Conservation (phyloP, 139 green algal species). For the Chlorella sorokiniana region DNA sequence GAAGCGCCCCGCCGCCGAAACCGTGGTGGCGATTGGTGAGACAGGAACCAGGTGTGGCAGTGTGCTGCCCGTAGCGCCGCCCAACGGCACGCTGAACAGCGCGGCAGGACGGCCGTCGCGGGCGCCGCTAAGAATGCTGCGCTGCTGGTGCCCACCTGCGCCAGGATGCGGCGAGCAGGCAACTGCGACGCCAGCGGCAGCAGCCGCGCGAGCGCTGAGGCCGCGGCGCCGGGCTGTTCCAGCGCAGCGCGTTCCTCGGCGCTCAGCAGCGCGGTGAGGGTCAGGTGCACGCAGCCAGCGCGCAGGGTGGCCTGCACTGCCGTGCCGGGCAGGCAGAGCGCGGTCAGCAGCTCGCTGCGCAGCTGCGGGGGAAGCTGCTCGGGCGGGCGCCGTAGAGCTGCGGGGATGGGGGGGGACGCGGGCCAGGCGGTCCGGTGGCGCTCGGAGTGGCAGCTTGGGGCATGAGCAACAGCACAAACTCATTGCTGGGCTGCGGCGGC, state of each 20-base stretch:
- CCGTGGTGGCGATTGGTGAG: not conserved
- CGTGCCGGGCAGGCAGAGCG: not conserved
- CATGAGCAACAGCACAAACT: not conserved
- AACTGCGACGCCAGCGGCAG: not conserved
- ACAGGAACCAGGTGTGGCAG: not conserved
- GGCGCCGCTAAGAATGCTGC: not conserved
- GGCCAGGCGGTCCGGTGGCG: not conserved
- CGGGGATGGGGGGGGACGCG: not conserved
- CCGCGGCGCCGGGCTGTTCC: not conserved
- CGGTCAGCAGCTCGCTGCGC: not conserved
- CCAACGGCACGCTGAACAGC: slow-evolving; percentile 1
- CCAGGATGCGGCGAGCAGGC: not conserved
- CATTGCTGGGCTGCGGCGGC: not conserved
- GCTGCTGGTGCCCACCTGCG: slow-evolving; percentile 7
- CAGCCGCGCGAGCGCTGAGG: slow-evolving; percentile 2
- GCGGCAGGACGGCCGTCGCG: not conserved
- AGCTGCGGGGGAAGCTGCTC: slow-evolving; percentile 12
- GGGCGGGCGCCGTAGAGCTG: slow-evolving; percentile 18
- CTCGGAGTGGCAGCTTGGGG: not conserved
- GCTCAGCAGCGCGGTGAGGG: not conserved
- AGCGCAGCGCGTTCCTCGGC: not conserved
- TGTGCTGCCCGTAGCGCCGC: not conserved
- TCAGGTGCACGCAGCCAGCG: slow-evolving; percentile 26
- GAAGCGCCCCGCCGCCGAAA: not conserved
- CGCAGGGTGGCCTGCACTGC: not conserved